A percentile compares a stretch with the other conserved stretches of the same genome.
These are phyloP conservation scores for Starmerella bombi DNA, from an alignment of 805 yeast genomes.

Conservation along the genomic window DNA sequence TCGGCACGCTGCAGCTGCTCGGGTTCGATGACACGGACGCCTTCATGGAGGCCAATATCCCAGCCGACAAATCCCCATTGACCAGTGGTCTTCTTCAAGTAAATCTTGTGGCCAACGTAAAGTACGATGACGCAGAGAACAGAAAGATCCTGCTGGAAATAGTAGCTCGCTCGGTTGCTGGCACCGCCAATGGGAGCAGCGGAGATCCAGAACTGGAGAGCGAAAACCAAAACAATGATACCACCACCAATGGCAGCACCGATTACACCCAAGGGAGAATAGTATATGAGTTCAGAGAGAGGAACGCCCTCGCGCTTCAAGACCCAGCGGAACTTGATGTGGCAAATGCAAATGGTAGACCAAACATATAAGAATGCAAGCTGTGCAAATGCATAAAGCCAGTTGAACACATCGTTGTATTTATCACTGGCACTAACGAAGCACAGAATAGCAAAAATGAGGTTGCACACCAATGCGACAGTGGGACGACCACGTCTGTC, in stretches of 20 bases:
- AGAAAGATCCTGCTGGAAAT: slow-evolving; percentile 45
- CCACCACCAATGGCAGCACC: slow-evolving; percentile 54
- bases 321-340: slow-evolving; percentile 39
- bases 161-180: slow-evolving; percentile 30
- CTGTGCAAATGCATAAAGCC: slow-evolving; percentile 19
- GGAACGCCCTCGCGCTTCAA: slow-evolving; percentile 50
- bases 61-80: slow-evolving; percentile 7
- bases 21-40: slow-evolving; percentile 12
- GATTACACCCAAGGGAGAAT: slow-evolving; percentile 50
- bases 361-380: slow-evolving; percentile 17
- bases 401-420: slow-evolving; percentile 17
- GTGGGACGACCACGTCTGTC: slow-evolving; percentile 69
- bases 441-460: slow-evolving; percentile 40
- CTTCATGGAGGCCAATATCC: slow-evolving; percentile 16
- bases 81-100: slow-evolving; percentile 22
- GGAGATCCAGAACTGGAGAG: slow-evolving; percentile 73
- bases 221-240: slow-evolving; percentile 46
- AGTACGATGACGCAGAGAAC: slow-evolving; percentile 30
- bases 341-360: slow-evolving; percentile 15
- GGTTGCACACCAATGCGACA: slow-evolving; percentile 41
- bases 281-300: slow-evolving; percentile 52
- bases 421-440: slow-evolving; percentile 45
- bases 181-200: slow-evolving; percentile 45
- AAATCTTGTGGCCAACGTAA: slow-evolving; percentile 41
- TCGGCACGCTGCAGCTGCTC: slow-evolving; percentile 26